Evolutionary conservation across 73 alveolate genomes (phyloP), one percentile per base, ranked within the genome.

Genomic region (Paramecium octaurelia): DNA sequence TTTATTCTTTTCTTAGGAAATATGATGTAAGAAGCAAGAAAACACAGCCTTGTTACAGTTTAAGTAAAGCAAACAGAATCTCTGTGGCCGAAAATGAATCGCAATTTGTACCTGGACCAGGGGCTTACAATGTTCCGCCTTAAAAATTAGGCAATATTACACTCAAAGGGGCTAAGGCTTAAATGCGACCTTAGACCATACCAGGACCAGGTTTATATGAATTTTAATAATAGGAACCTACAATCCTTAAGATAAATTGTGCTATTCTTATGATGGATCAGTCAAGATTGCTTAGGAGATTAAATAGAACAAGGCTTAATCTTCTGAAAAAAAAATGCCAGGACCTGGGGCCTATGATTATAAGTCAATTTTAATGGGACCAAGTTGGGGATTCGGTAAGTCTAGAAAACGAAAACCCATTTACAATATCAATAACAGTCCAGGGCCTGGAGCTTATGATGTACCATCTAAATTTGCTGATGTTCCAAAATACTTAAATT

Each of bases 351-450:
- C 46, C 1, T 80, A 80, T 18, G 70, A 34, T 4, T 24, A 6
- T 34, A 80, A 80, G 46, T 12, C 42, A 3, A 46, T 43, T 44
- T 35, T 80, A 9, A 42, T 31, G 57, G 91, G 91, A 12, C 91
- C 91, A 1, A 80, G 75, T 24, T 80, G 70, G 76, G 91, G 91
- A 46, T 80, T 80, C 20, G 91, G 91, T 80, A 80, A 48, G 16
- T 2, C 46, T 9, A 23, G 31, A 3, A 64, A 64, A 34, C 27
- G 84, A 64, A 64, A 34, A 20, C 31, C 69, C 12, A 18, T 54
- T n/a, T 54, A 54, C 0, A 54, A 18, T 16, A 27, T 64, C 1
- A 64, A 27, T n/a, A 64, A 27, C 16, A 64, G 44, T 34, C 84
- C 44, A 64, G 76, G 91, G 10, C 76, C 91, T 31, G 76, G 29